Conservation (phyloP, 1,284 basidiomycete species). For the Irpex sp. region DNA sequence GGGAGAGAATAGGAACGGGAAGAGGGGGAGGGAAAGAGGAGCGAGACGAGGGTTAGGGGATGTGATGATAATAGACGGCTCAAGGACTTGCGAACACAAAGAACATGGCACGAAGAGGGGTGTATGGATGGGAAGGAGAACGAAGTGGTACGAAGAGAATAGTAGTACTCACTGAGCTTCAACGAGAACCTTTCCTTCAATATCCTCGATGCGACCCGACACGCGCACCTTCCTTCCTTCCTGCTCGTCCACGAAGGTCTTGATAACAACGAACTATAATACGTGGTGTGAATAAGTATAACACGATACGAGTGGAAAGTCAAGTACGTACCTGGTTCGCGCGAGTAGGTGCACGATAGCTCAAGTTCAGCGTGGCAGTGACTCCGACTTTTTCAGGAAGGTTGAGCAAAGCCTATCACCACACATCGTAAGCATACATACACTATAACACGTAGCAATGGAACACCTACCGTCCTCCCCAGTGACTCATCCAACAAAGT, state of each 20-base stretch:
- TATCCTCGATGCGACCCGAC: slow-evolving; percentile 68
- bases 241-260: slow-evolving; percentile 57
- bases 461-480: slow-evolving; percentile 68
- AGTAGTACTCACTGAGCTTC: slow-evolving; percentile 60
- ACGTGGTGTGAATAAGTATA: too few species aligned
- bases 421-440: not conserved
- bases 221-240: slow-evolving; percentile 80
- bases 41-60: too few species aligned
- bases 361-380: slow-evolving; percentile 77
- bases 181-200: slow-evolving; percentile 76
- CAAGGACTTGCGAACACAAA: too few species aligned
- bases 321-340: slow-evolving; percentile 79
- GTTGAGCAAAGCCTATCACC: slow-evolving; percentile 72
- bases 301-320: too few species aligned
- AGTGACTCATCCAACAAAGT: slow-evolving; percentile 88
- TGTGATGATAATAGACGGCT: too few species aligned
- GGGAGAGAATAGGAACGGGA: too few species aligned
- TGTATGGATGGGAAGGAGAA: too few species aligned
- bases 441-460: slow-evolving; percentile 1
- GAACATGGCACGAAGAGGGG: too few species aligned
- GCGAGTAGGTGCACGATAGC: slow-evolving; percentile 77
- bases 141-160: too few species aligned
- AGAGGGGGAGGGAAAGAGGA: too few species aligned
- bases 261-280: slow-evolving; percentile 62
- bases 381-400: slow-evolving; percentile 91